Base-by-base conservation (phyloP, 176 grass and related monocot species). In the Paspalum notatum region DNA sequence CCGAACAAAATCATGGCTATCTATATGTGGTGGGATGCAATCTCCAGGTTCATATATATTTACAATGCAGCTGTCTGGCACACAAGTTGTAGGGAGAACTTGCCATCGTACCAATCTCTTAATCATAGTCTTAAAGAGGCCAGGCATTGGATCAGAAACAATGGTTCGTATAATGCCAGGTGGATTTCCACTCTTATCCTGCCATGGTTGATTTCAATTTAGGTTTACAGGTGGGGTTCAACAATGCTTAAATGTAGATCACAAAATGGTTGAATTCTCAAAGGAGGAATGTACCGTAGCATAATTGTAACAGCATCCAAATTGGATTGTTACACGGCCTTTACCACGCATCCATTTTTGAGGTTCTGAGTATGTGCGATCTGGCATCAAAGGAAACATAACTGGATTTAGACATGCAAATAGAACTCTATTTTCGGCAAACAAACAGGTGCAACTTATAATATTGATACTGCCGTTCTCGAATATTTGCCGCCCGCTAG, bases 261-360 rank as follows among this genome's bases (percentile, higher is more conserved):
- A 64, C 26, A 81, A 60, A 38, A 70, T 71, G 46, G 83, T 83
- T 20, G 65, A 52, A 72, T 17, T 72, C 45, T 68, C 20, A 60
- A 58, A 85, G 40, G 54, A 85, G 77, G 27, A 44, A 89, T 73
- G 57, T 86, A 90, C 88, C 87, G 72, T 83, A 24, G 91, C 94
- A 80, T 97, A 97, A 62, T 97, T 97, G 67, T 94, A 94, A 72
- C 94, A 94, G 40, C 91, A 97, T 39, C 94, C 89, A 77, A 97
- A 97, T 52, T 97, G 91, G 50, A 94, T 85, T 25, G 89, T 97
- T 42, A 94, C 71, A 4, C 94, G 79, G 12, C 94, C 91, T 81
- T 97, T 94, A 53, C 94, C 94, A 74, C 89, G 87, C 90, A 97
- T 97, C 92, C 95, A 97, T 80, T 94, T 97, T 47, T 85, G 73